Base-by-base conservation (phyloP, 1,284 basidiomycete genomes). In the Tremellales sp. region DNA sequence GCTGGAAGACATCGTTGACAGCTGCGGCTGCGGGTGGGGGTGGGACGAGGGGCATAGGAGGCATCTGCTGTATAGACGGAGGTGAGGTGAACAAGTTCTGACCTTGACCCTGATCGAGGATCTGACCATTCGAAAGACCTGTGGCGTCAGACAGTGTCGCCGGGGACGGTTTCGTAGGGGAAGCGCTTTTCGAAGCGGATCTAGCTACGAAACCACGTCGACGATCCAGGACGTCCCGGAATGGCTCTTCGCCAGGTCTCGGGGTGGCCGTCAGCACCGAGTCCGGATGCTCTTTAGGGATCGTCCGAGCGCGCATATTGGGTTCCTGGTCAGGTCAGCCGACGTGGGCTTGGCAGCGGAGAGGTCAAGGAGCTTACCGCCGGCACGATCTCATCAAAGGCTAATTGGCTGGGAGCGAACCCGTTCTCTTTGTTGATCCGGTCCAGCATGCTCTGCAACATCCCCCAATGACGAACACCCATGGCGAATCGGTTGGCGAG, bases 381-480 rank as follows among this genome's bases (percentile, higher is more conserved):
- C 19, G 23, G 23, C 15, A 40, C 23, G 8, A 8, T 21, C 21
- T 4, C n/a, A 7, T 22, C 39, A 22, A n/a, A n/a, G n/a, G n/a
- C n/a, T n/a, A n/a, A n/a, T n/a, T 11, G 42, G 43, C 10, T 49
- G 51, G 3, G 46, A 46, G 45, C 52, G 37, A 36, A 40, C 22
- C 43, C 42, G 21, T 33, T 45, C 19, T 62, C 61, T 26, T 49
- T 40, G 31, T 58, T 56, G n/a, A 60, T 46, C 8, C 48, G 52
- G 10, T 39, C 24, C 41, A 60, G 31, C 54, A 64, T 56, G 22
- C 52, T 49, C 23, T 64, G 55, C 11, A 68, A 21, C 60, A 68
- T 62, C 21, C 51, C 53, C 13, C 52, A 46, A 42, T 65, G 63
- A 12, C 59, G 47, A 5, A 51, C 56, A 11, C 56, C 62, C 47